Evolutionary conservation across 108 stramenopile species (phyloP).

Genomic region (Skeletonema tropicum): DNA sequence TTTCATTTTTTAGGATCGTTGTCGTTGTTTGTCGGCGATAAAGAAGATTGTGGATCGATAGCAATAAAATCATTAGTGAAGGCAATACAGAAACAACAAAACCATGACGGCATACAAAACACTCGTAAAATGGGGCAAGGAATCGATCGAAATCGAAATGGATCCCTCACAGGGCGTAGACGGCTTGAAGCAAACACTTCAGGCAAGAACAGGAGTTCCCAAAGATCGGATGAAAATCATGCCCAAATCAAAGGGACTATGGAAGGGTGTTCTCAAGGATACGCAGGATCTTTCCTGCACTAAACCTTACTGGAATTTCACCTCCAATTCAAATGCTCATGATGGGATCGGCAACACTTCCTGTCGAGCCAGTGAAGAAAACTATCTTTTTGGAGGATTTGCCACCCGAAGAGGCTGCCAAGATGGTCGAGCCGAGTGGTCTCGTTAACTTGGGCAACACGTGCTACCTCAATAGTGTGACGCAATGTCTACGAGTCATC

Average conservation of each 20-base stretch:
- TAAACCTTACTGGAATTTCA: slow-evolving; percentile 58
- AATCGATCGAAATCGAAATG: slow-evolving; percentile 65
- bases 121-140: slow-evolving; percentile 96
- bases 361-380: slow-evolving; percentile 82
- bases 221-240: slow-evolving; percentile 96
- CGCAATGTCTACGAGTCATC: slow-evolving; percentile 91
- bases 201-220: slow-evolving; percentile 93
- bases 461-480: slow-evolving; percentile 98
- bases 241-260: slow-evolving; percentile 87
- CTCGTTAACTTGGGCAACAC: slow-evolving; percentile 98
- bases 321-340: slow-evolving; percentile 84
- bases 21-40: background rate
- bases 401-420: slow-evolving; percentile 89
- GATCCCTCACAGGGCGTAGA: slow-evolving; percentile 75
- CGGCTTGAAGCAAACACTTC: slow-evolving; percentile 83
- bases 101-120: slow-evolving; percentile 30
- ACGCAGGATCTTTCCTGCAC: slow-evolving; percentile 72
- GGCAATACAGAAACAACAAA: background rate
- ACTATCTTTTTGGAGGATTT: slow-evolving; percentile 97
- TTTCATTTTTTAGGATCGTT: too few species aligned
- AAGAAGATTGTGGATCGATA: too few species aligned
- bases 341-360: slow-evolving; percentile 95
- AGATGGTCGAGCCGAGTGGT: slow-evolving; percentile 91
- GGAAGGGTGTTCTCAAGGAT: slow-evolving; percentile 94
- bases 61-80: background rate